A percentile compares a stretch with the other conserved stretches of the same genome.
phyloP scores from a whole-genome alignment of 108 stramenopile species.

The Schizochytrium sp. region DNA sequence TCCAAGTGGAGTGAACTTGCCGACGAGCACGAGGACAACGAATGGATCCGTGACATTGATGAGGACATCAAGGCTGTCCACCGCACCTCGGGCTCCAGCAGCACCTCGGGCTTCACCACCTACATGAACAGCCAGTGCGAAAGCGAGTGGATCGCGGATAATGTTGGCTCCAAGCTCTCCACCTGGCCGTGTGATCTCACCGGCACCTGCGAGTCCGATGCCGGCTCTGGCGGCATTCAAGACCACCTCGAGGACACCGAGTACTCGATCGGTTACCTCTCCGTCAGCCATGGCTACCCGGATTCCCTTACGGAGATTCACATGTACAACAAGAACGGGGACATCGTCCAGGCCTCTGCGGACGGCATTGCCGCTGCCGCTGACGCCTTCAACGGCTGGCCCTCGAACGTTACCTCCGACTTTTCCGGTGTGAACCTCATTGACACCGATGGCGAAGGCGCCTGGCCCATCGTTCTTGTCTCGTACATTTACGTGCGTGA shows the following conservation, averaged over 20 bases:
- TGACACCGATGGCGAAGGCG: conserved; percentile 39
- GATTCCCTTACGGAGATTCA: conserved; percentile 60
- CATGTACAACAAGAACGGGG: conserved; percentile 55
- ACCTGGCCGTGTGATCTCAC: conserved; percentile 52
- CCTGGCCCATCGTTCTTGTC: conserved; percentile 73
- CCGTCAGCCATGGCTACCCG: conserved; percentile 63
- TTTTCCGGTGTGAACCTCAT: conserved; percentile 46
- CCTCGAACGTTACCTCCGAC: conserved; percentile 44
- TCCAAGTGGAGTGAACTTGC: conserved; percentile 50
- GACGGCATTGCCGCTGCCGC: conserved; percentile 48
- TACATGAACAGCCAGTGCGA: conserved; percentile 47
- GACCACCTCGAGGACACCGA: conserved; percentile 47
- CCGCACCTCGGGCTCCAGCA: conserved; percentile 59
- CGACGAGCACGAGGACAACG: neutral
- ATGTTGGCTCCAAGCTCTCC: conserved; percentile 36
- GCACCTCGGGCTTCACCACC: conserved; percentile 54
- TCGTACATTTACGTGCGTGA: conserved; percentile 67
- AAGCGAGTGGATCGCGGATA: conserved; percentile 53
- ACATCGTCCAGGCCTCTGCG: conserved; percentile 42
- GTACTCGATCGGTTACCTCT: conserved; percentile 72
- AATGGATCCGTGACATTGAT: neutral
- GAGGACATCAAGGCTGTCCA: conserved; percentile 57
- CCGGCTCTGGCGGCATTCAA: conserved; percentile 64
- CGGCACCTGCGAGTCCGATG: conserved; percentile 31
- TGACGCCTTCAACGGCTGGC: conserved; percentile 34